phyloP scores from a whole-genome alignment of 1,284 basidiomycete species.

The Ganoderma sinense region DNA sequence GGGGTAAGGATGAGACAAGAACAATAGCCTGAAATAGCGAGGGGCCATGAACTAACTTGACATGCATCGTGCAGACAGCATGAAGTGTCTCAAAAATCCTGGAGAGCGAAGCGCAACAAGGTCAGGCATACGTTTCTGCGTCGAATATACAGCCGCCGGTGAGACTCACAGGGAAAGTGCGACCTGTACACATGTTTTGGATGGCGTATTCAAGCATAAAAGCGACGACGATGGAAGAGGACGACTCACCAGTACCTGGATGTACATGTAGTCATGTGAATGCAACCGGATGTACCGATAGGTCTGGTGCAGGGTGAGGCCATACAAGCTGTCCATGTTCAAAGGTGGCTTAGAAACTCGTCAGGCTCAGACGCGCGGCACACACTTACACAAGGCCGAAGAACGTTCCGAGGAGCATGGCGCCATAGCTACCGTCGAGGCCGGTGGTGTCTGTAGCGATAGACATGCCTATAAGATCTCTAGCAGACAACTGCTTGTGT shows the following conservation, averaged over 20 bases:
- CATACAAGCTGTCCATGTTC: neutral
- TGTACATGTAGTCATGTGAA: neutral
- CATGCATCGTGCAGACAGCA: neutral
- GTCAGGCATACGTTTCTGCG: neutral
- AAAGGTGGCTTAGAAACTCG: neutral
- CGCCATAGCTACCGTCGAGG: neutral
- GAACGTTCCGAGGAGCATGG: neutral
- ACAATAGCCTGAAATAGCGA: too few species aligned
- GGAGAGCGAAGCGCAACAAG: neutral
- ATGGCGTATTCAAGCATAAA: neutral
- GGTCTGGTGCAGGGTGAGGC: neutral
- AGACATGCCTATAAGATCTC: neutral
- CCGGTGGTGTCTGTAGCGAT: neutral
- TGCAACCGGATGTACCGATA: constrained; percentile 8
- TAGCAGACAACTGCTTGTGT: neutral
- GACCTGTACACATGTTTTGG: neutral
- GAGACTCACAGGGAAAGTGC: neutral
- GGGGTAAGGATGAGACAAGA: neutral
- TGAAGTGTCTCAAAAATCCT: neutral
- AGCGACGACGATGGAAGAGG: neutral
- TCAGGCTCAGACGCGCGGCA: neutral
- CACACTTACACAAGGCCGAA: neutral
- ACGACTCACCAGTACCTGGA: neutral
- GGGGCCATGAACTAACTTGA: neutral
- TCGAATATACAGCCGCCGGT: too few species aligned